Evolutionary conservation across 108 stramenopile species (phyloP), one percentile per base, ranked within the genome.

Genomic region (Seminavis robusta): DNA sequence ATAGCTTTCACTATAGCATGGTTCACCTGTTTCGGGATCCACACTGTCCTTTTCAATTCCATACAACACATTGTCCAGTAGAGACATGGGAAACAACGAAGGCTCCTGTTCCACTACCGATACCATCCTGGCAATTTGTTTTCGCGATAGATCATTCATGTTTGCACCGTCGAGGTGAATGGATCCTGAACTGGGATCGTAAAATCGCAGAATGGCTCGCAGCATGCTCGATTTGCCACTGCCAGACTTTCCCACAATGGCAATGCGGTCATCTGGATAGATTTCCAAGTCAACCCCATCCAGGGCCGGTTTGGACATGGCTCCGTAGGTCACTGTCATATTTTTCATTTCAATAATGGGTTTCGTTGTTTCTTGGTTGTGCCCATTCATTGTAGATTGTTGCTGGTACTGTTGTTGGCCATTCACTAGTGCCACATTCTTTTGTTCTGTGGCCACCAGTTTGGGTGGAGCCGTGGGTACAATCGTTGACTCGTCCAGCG

Each of bases 71-170:
- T 98, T 98, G 21, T 95, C 94, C 47, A 87, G 72, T 30, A 98
- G 56, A 6, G 85, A 79, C 66, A 93, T 91, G 2, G 92, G 88
- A 48, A 95, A 95, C 17, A 98, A 70, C 28, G 84, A 69, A 4
- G 97, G 94, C 59, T 98, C 95, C 58, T 98, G 97, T 56, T 77
- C 79, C 0, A 95, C 93, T 23, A 93, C 69, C n/a, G 84, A 77
- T 54, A 95, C 61, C 24, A 73, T 63, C 19, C 60, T 68, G 34
- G 78, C 76, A 33, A 90, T 83, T 54, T 96, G 73, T 52, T 74
- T 73, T 1, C 82, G 68, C 6, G 90, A 76, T 59, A 96, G 52
- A 4, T 84, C 69, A 34, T 58, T 72, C 56, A 99, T 61, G 62
- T 91, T 68, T 33, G 74, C 51, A 16, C 94, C 97, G 51, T 94